These are phyloP conservation scores for Acacia crassicarpa DNA, from an alignment of 306 rosid genomes.

Conservation along the genomic window DNA sequence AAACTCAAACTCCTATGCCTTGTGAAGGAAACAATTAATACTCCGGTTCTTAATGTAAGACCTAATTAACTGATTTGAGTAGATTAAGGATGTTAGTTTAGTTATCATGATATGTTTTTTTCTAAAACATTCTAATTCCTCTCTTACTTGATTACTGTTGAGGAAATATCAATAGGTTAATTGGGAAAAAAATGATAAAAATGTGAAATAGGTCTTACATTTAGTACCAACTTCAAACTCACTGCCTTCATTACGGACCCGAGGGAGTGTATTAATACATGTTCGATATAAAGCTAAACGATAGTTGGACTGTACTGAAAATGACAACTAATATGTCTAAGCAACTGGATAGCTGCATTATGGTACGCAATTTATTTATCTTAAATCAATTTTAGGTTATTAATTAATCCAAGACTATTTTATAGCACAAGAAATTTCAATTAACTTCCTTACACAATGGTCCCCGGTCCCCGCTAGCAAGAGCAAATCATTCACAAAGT, in stretches of 20 bases:
- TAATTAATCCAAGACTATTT: not conserved
- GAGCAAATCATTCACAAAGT: not conserved
- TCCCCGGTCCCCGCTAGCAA: not conserved
- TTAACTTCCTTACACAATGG: not conserved
- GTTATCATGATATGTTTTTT: no score
- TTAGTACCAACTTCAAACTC: no score
- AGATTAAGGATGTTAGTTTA: no score
- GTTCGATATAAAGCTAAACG: not conserved
- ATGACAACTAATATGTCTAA: not conserved
- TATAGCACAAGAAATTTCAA: not conserved
- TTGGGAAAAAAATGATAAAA: no score
- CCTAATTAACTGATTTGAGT: no score
- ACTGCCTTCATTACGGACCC: no score
- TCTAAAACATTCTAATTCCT: no score
- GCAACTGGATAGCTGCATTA: not conserved
- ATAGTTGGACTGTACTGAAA: not conserved
- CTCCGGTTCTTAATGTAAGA: no score
- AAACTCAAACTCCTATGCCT: slow-evolving; percentile 2
- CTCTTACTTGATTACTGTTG: no score
- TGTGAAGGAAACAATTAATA: not conserved
- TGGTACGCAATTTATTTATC: not conserved
- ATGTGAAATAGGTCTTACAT: no score
- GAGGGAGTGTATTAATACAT: no score
- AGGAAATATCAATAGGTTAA: no score
- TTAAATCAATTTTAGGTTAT: not conserved